Base-by-base conservation (phyloP, 768 basidiomycete genomes). In the Lentinula detonsa region DNA sequence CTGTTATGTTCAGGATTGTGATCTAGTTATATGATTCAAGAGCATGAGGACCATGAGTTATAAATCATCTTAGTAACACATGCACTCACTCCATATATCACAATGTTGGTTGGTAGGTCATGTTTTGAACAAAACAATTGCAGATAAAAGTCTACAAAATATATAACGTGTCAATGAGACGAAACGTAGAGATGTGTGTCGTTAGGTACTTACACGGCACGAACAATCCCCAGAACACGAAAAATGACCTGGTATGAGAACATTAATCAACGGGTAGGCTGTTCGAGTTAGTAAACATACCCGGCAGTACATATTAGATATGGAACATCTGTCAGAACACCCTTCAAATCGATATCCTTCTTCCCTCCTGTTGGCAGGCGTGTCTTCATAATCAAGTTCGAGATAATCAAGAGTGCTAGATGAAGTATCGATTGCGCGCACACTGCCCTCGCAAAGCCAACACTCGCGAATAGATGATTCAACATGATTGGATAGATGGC, bases 401-500 rank as follows among this genome's bases (percentile, higher is more conserved):
- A 46, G 33, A 60, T 51, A 16, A 23, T 40, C 45, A 60, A 18
- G 37, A 60, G 48, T 13, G 37, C 59, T 4, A 60, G 48, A 52
- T 37, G 35, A 6, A 60, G 23, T 28, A 60, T 53, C 11, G 59
- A 60, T 40, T 50, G 49, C 6, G 59, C 59, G 11, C 59, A 50
- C 5, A 60, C 59, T 1, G 45, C 59, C 59, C 59, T 53, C 6
- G 49, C 59, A 34, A 60, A 60, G 35, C 59, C 59, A 15, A 60
- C 23, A 31, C 16, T 51, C 16, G 37, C 35, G 37, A 60, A 60
- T 11, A 60, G 28, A 23, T 42, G 59, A 35, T 70, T 71, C 8
- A 68, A 61, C 65, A 72, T 66, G 50, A 73, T 71, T 11, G 71
- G 71, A 56, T 63, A 67, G 7, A 72, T 52, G 5, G 71, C 62